phyloP scores from a whole-genome alignment of 352 stramenopile species.

The Phytophthora tubulina region DNA sequence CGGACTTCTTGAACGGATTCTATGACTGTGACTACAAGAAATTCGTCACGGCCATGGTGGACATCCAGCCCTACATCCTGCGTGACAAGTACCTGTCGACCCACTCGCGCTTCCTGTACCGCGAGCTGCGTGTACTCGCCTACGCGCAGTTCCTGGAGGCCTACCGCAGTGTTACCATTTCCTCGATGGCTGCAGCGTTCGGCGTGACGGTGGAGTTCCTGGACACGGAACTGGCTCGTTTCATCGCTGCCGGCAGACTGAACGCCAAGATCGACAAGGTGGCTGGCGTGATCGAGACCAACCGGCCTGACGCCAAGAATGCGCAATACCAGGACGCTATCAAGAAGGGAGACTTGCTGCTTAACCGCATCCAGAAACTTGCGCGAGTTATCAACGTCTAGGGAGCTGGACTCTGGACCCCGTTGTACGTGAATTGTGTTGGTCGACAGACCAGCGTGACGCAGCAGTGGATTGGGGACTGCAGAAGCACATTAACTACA shows the following conservation, averaged over 20 bases:
- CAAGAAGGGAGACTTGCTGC: constrained; percentile 98
- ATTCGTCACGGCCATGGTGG: constrained; percentile 95
- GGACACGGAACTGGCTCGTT: constrained; percentile 97
- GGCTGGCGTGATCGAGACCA: constrained; percentile 98
- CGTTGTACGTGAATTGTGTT: constrained; percentile 6
- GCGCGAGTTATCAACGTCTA: constrained; percentile 97
- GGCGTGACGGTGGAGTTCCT: constrained; percentile 95
- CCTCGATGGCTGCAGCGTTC: constrained; percentile 97
- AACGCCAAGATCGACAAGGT: constrained; percentile 99
- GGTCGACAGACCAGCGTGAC: constrained; percentile 30
- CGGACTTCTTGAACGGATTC: constrained; percentile 94
- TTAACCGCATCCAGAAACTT: constrained; percentile 99
- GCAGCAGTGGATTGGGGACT: constrained; percentile 9
- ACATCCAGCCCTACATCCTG: constrained; percentile 85
- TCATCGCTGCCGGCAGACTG: constrained; percentile 97
- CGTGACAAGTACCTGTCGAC: constrained; percentile 95
- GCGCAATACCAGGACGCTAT: constrained; percentile 99
- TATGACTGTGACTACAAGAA: constrained; percentile 99
- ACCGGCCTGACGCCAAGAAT: constrained; percentile 98
- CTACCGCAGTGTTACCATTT: constrained; percentile 97
- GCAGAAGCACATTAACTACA: constrained; percentile 20
- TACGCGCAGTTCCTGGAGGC: constrained; percentile 99
- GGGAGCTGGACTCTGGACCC: constrained; percentile 10
- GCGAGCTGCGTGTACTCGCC: constrained; percentile 97
- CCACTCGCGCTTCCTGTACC: constrained; percentile 95